phyloP scores from a whole-genome alignment of 176 grass and related monocot genomes.

The Echinochloa phyllopogon region DNA sequence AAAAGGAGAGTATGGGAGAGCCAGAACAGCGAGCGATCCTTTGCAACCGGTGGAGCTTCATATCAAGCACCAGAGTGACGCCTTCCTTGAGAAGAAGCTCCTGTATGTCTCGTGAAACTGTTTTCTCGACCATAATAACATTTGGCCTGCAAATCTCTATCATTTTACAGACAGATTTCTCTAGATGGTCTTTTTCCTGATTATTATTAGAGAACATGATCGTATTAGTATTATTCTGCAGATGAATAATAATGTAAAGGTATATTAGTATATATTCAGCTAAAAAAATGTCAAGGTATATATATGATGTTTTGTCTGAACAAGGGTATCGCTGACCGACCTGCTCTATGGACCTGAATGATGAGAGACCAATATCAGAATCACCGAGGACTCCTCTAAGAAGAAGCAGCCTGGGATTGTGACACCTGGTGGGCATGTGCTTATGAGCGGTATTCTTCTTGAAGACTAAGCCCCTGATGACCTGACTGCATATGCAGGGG shows the following conservation, averaged over 20 bases:
- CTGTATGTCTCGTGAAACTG: constrained; percentile 78
- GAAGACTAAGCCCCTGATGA: constrained; percentile 72
- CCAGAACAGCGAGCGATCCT: constrained; percentile 73
- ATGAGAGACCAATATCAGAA: constrained; percentile 68
- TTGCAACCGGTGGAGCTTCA: constrained; percentile 73
- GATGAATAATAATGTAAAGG: no score
- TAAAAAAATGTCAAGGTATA: no score
- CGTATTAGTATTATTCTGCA: no score
- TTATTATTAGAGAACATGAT: background rate
- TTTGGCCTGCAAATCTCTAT: constrained; percentile 68
- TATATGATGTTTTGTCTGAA: background rate
- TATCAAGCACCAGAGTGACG: constrained; percentile 77
- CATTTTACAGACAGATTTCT: constrained; percentile 57
- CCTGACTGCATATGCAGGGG: constrained; percentile 48
- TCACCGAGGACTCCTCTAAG: constrained; percentile 67
- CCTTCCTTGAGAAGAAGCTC: constrained; percentile 69
- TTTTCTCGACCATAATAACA: constrained; percentile 91
- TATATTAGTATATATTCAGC: no score
- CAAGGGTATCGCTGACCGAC: constrained; percentile 20
- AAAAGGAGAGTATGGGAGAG: constrained; percentile 60
- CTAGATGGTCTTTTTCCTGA: constrained; percentile 69
- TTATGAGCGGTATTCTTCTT: constrained; percentile 84
- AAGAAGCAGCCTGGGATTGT: constrained; percentile 79
- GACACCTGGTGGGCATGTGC: constrained; percentile 79
- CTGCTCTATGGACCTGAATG: constrained; percentile 75